Evolutionary conservation across 192 early-diverging fungal genomes (phyloP).

Genomic region (Coemansia sp.): DNA sequence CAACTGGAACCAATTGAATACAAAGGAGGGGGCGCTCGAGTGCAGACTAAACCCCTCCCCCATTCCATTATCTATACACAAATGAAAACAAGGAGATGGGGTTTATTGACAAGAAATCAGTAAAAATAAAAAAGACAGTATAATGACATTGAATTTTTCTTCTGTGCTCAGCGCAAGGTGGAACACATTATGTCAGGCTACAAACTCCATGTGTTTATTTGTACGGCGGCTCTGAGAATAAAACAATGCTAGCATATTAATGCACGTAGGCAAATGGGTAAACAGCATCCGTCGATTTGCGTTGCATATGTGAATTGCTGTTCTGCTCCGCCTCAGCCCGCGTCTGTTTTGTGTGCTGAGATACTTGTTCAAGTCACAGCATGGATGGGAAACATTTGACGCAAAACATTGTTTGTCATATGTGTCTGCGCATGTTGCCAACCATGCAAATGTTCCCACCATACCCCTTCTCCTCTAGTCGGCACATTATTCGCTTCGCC

Average conservation of each 20-base stretch:
- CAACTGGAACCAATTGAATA: conserved; percentile 1
- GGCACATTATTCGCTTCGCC: neutral
- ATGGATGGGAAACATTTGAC: neutral
- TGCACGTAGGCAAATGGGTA: conserved; percentile 5
- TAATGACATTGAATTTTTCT: neutral
- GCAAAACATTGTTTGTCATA: neutral
- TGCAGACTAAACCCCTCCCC: neutral
- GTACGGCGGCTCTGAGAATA: conserved; percentile 3
- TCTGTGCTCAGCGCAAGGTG: neutral
- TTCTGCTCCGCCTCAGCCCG: neutral
- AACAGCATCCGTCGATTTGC: neutral
- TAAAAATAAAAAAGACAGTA: conserved; percentile 5
- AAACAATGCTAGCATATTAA: conserved; percentile 2
- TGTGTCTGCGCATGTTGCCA: neutral
- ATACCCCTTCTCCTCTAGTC: neutral
- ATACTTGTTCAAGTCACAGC: neutral
- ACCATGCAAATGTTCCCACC: neutral
- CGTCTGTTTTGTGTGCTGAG: conserved; percentile 1
- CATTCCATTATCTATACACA: neutral
- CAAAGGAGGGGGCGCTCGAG: neutral
- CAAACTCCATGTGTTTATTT: neutral
- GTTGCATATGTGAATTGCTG: neutral
- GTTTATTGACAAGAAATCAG: conserved; percentile 1
- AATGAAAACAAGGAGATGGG: neutral
- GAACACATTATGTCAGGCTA: neutral